Conservation (phyloP, 495 filamentous ascomycete genomes). For the Trichocladium uniseriatum region DNA sequence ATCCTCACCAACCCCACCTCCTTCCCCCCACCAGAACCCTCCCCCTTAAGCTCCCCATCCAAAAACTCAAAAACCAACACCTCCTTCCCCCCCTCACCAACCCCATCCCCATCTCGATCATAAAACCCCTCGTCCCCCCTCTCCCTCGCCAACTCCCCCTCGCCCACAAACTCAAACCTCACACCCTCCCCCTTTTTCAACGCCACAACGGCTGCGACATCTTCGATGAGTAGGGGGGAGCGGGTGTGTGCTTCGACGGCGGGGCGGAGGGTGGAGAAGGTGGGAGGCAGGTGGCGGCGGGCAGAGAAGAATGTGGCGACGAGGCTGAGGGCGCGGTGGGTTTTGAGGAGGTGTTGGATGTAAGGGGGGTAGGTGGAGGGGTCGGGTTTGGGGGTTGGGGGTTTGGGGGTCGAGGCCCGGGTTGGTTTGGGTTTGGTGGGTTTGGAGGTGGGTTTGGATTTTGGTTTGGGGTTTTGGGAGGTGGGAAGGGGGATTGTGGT, state of each 20-base stretch:
- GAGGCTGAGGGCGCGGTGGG: constrained; percentile 76
- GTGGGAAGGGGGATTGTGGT: too few relatives aligned
- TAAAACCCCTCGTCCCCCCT: constrained; percentile 41
- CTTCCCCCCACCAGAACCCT: constrained; percentile 59
- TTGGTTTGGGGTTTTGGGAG: background rate
- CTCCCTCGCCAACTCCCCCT: constrained; percentile 34
- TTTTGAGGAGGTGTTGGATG: constrained; percentile 64
- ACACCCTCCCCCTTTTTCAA: constrained; percentile 37
- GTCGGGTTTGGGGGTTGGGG: background rate
- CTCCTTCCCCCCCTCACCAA: constrained; percentile 42
- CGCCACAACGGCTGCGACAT: constrained; percentile 73
- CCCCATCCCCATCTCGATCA: constrained; percentile 26
- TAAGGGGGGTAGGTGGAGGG: constrained; percentile 55
- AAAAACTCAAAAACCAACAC: constrained; percentile 86
- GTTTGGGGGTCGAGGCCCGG: too few relatives aligned
- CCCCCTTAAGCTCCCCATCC: constrained; percentile 80
- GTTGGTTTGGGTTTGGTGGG: background rate
- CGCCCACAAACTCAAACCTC: constrained; percentile 76
- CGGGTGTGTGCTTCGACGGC: constrained; percentile 79
- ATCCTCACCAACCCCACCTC: constrained; percentile 72
- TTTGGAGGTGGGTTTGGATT: background rate
- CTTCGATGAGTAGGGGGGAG: constrained; percentile 56
- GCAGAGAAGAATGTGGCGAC: constrained; percentile 93
- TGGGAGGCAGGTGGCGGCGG: constrained; percentile 83
- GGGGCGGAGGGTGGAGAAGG: constrained; percentile 75